phyloP scores from a whole-genome alignment of 75 land plant species.

The Larix kaempferi region DNA sequence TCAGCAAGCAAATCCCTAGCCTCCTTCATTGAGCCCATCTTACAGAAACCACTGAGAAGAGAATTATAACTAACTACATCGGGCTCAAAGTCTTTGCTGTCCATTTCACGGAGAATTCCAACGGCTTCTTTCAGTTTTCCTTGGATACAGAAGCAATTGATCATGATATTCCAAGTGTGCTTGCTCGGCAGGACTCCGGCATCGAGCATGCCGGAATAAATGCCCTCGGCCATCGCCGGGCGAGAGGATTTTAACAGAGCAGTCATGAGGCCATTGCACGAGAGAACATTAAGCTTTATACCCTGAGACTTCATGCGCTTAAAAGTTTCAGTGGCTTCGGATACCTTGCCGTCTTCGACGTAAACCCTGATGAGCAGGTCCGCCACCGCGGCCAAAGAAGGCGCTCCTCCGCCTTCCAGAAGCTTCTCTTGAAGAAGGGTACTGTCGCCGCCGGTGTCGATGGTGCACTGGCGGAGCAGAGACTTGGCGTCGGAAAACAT shows the following conservation, averaged over 20 bases:
- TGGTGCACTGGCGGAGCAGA: conserved; percentile 23
- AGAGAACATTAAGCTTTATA: conserved; percentile 17
- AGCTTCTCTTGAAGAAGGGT: conserved; percentile 16
- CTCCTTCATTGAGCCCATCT: conserved; percentile 38
- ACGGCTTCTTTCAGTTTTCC: conserved; percentile 30
- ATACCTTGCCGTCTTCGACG: conserved; percentile 10
- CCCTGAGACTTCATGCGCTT: conserved; percentile 22
- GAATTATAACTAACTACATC: conserved; percentile 51
- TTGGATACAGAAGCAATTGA: conserved; percentile 41
- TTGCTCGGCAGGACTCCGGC: conserved; percentile 30
- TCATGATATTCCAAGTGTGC: conserved; percentile 51
- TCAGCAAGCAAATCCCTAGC: conserved; percentile 42
- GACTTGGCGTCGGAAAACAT: conserved; percentile 33
- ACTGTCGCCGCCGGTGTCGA: conserved; percentile 13
- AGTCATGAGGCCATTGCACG: conserved; percentile 35
- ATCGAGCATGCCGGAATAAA: conserved; percentile 17
- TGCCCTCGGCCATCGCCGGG: conserved; percentile 1
- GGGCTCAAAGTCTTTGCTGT: conserved; percentile 22
- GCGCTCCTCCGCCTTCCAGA: conserved; percentile 1
- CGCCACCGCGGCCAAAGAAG: conserved; percentile 20
- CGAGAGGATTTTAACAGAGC: conserved; percentile 19
- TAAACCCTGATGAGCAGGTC: conserved; percentile 26
- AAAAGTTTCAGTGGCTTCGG: conserved; percentile 36
- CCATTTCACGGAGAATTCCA: conserved; percentile 30
- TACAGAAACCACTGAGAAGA: conserved; percentile 38